These are phyloP conservation scores for Artomyces pyxidatus DNA, from an alignment of 768 basidiomycete species.

Conservation along the genomic window DNA sequence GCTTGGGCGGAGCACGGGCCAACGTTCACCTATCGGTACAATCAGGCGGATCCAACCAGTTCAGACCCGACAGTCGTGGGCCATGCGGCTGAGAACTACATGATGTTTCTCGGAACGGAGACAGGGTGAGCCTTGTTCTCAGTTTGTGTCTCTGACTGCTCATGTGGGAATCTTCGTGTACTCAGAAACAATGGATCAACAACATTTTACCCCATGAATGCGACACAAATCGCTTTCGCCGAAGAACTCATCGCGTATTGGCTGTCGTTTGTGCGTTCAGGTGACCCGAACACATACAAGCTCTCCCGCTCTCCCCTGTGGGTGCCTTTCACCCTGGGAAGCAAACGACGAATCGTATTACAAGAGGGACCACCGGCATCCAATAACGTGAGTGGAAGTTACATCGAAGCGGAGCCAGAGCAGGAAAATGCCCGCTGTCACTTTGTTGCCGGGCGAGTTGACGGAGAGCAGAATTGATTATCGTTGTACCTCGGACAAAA, in stretches of 20 bases:
- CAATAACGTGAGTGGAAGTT: constrained; percentile 31
- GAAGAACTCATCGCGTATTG: constrained; percentile 57
- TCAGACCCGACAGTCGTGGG: constrained; percentile 25
- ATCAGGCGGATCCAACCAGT: constrained; percentile 42
- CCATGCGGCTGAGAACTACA: constrained; percentile 60
- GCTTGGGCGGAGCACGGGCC: constrained; percentile 27
- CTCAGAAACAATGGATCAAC: constrained; percentile 41
- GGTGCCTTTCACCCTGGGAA: constrained; percentile 28
- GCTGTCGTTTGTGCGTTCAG: constrained; percentile 54
- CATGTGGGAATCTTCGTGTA: neutral
- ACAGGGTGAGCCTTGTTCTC: too few species aligned
- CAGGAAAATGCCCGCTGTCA: constrained; percentile 31
- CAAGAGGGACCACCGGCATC: constrained; percentile 28
- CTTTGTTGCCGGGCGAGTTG: constrained; percentile 28
- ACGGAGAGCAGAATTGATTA: constrained; percentile 28
- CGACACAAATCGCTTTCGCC: constrained; percentile 42
- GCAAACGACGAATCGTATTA: constrained; percentile 36
- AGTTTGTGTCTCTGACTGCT: constrained; percentile 8
- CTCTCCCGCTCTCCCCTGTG: constrained; percentile 43
- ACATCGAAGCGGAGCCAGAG: constrained; percentile 30
- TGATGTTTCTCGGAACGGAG: constrained; percentile 56
- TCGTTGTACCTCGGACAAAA: neutral
- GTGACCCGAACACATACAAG: constrained; percentile 48
- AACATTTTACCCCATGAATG: constrained; percentile 37
- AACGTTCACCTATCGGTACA: constrained; percentile 52